Percentiles rank a stretch among this genome's conserved stretches.
Evolutionary conservation across 1,284 basidiomycete genomes (phyloP).

Genomic region (Melampsora americana): DNA sequence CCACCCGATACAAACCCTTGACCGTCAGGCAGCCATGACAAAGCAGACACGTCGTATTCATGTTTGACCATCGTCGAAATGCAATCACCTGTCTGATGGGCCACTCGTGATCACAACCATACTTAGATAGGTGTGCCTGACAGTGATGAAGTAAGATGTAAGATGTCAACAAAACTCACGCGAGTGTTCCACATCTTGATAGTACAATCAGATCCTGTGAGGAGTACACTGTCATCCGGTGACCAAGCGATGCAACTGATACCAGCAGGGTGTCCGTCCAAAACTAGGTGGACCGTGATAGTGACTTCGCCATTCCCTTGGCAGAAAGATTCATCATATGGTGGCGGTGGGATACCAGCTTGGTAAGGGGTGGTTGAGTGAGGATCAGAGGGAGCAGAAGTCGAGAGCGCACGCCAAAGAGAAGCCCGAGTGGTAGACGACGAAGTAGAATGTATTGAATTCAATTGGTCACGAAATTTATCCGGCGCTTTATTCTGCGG

Average conservation of each 20-base stretch:
- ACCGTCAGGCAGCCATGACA: constrained; percentile 83
- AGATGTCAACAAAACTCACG: constrained; percentile 58
- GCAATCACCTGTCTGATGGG: constrained; percentile 65
- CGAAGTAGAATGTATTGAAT: neutral
- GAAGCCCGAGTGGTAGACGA: neutral
- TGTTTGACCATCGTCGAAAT: constrained; percentile 68
- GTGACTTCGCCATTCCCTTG: constrained; percentile 61
- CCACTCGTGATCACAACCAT: constrained; percentile 46
- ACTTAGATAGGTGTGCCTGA: constrained; percentile 42
- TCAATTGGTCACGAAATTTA: neutral
- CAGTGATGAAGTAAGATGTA: constrained; percentile 8
- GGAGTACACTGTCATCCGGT: constrained; percentile 72
- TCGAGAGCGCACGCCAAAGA: constrained; percentile 5
- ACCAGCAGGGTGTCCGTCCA: constrained; percentile 71
- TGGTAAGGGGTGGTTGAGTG: constrained; percentile 15
- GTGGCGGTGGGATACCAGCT: constrained; percentile 15
- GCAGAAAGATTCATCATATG: constrained; percentile 51
- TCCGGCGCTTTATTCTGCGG: neutral
- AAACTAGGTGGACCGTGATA: constrained; percentile 63
- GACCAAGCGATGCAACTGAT: constrained; percentile 86
- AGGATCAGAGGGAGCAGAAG: neutral
- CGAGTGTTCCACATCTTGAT: constrained; percentile 83
- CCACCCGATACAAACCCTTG: constrained; percentile 85
- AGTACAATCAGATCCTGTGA: constrained; percentile 72
- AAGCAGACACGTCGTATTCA: constrained; percentile 75